These are phyloP conservation scores for Talaromyces sp. DNA, from an alignment of 2,329 filamentous ascomycete species.

Conservation along the genomic window DNA sequence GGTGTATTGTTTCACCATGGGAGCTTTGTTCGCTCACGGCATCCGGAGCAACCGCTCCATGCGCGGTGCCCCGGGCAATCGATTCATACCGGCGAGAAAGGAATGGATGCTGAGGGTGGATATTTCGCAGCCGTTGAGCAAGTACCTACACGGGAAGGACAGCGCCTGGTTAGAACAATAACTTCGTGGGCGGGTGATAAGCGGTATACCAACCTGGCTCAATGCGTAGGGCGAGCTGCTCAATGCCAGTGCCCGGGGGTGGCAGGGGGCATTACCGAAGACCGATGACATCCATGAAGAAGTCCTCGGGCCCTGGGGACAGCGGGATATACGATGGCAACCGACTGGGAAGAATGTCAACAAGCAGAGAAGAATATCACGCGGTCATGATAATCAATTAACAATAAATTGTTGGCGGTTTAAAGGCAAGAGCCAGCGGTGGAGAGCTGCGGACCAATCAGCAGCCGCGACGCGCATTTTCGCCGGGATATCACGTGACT, in stretches of 20 bases:
- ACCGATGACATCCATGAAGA: conserved; percentile 40
- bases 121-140: neutral
- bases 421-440: conserved; percentile 3
- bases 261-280: conserved; percentile 32
- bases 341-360: neutral
- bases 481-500: neutral
- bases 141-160: neutral
- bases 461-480: neutral
- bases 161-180: neutral
- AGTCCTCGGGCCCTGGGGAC: conserved; percentile 4
- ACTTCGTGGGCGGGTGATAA: neutral
- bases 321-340: neutral
- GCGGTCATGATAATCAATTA: neutral
- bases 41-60: neutral
- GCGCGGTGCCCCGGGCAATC: neutral
- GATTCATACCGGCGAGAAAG: neutral
- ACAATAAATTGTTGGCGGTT: too few relatives aligned
- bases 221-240: conserved; percentile 22
- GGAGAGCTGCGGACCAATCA: conserved; percentile 9
- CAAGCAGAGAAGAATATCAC: conserved; percentile 6
- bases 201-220: conserved; percentile 17
- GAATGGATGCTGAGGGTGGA: neutral
- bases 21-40: neutral
- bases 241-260: conserved; percentile 30
- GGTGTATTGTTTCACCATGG: neutral